Evolutionary conservation across 441 rosid genomes (phyloP), one percentile per base, ranked within the genome.

Genomic region (Erodium trifolium): DNA sequence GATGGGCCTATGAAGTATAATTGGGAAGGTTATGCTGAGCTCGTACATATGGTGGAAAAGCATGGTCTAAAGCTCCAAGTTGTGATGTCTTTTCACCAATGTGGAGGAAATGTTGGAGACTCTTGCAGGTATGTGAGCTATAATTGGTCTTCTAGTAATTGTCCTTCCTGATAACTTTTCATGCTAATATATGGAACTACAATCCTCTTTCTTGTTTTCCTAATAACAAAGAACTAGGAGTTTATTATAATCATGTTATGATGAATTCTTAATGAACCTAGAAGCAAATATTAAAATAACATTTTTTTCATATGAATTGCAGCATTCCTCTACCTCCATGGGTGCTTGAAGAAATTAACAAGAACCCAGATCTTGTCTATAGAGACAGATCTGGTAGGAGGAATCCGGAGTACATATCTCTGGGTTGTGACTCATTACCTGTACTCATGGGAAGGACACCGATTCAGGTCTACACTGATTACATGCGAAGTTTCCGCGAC

Each of bases 91-190:
- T 93, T 93, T 81, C 99, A 93, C 77, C 97, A 93, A 80, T 89
- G 99, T 17, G 97, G 99, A 65, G 99, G 96, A 70, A 93, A 91
- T 81, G 99, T 93, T 1, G 97, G 97, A 75, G 99, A 93, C 78
- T 91, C 97, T 70, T 89, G 96, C 99, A 91, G 93, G 98, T 93
- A 76, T 11, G 53, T 65, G 11, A 23, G 17, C 64, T 23, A 23
- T 19, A 19, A 19, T 59, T 59, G 29, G 4, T 8, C 29, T 57
- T 57, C 63, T 18, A 57, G 3, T 57, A 57, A 55, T 55, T 55
- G 8, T 18, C 16, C 17, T 16, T 55, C 9, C 23, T 55, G 18
- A 55, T 55, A 55, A 55, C 23, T 55, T 55, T 17, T 7, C 29
- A 57, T 57, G 63, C 63, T 57, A 57, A 17, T 57, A 18, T 18